Conservation (phyloP, 306 rosid genomes). For the Astragalus membranaceus region DNA sequence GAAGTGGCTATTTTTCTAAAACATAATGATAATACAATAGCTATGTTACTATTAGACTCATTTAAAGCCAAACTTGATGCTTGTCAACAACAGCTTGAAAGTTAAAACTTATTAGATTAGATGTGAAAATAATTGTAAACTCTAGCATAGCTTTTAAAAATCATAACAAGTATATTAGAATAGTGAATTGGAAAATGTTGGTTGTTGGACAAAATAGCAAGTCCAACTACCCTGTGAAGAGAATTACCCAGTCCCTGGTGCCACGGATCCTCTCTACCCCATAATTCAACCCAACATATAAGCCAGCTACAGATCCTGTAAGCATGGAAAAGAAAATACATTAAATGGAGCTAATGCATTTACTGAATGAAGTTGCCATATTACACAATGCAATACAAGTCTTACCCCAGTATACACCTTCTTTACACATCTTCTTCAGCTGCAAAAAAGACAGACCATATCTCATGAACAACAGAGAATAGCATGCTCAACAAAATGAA, state of each 20-base stretch:
- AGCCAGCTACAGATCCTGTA: conserved; percentile 70
- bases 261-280: conserved; percentile 74
- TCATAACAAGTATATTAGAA: not conserved
- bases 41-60: not conserved
- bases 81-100: not conserved
- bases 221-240: conserved; percentile 3
- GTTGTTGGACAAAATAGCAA: not conserved
- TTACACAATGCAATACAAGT: conserved; percentile 6
- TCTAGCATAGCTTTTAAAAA: not conserved
- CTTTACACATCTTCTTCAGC: conserved; percentile 97
- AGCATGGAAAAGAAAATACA: not conserved
- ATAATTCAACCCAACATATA: conserved; percentile 78
- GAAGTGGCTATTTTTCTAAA: not conserved
- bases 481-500: not conserved
- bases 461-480: conserved; percentile 24
- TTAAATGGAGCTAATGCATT: not conserved
- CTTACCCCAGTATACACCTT: conserved; percentile 98
- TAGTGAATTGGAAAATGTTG: not conserved
- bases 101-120: not conserved
- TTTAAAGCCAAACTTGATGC: not conserved
- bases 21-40: not conserved
- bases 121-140: not conserved
- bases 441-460: conserved; percentile 35
- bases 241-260: conserved; percentile 82
- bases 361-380: not conserved